Evolutionary conservation across 805 yeast genomes (phyloP).

Genomic region (Barnettozyma californica): DNA sequence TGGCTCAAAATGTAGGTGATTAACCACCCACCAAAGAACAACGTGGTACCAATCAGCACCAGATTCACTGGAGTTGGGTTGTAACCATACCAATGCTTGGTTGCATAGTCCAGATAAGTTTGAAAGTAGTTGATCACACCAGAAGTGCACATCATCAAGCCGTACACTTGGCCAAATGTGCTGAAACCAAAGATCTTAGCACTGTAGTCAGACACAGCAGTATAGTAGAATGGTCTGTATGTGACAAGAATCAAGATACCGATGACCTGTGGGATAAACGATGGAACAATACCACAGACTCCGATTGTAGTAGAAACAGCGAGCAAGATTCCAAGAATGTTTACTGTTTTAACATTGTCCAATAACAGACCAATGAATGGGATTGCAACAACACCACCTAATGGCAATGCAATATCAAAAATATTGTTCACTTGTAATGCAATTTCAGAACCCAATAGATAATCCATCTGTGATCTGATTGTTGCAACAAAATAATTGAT

Average conservation of each 20-base stretch:
- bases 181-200: constrained; percentile 92
- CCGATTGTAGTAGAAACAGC: constrained; percentile 60
- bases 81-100: constrained; percentile 62
- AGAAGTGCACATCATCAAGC: constrained; percentile 73
- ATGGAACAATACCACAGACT: constrained; percentile 57
- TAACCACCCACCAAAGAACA: constrained; percentile 30
- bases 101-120: constrained; percentile 59
- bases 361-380: constrained; percentile 80
- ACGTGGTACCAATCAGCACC: constrained; percentile 48
- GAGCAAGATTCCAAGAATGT: constrained; percentile 48
- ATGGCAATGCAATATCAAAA: constrained; percentile 81
- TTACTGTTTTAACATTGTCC: constrained; percentile 65
- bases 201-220: constrained; percentile 86
- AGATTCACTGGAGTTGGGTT: constrained; percentile 79
- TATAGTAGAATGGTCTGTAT: constrained; percentile 88
- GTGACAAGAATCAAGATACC: constrained; percentile 73
- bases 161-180: constrained; percentile 90
- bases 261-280: constrained; percentile 43
- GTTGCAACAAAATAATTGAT: constrained; percentile 93
- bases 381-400: constrained; percentile 83
- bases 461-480: constrained; percentile 74
- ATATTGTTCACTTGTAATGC: constrained; percentile 63
- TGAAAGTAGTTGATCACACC: constrained; percentile 79
- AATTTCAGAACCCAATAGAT: constrained; percentile 45
- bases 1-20: constrained; percentile 30